Evolutionary conservation across 768 basidiomycete species (phyloP), one percentile per base, ranked within the genome.

Genomic region (Lactarius sanguifluus): DNA sequence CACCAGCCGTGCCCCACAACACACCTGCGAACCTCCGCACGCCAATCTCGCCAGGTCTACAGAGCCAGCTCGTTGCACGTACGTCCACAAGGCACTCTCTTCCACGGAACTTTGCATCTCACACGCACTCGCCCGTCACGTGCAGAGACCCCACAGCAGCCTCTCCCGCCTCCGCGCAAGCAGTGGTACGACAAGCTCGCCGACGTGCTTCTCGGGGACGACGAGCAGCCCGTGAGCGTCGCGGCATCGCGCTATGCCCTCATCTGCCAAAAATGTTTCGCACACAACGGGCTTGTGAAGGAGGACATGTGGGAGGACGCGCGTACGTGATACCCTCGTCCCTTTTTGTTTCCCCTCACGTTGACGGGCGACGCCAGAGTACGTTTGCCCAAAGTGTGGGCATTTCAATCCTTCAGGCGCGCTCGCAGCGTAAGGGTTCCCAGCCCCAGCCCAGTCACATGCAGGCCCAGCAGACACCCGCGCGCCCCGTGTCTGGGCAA

Each of bases 161-260:
- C 75, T 71, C 69, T 81, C 59, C 84, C 81, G 10, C 78, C 82
- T 1, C 84, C 86, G 16, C 86, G 83, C 57, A 91, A 91, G 70
- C 87, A 86, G 52, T 92, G 92, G 90, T 91, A 88, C 72, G 94
- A 96, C 78, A 91, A 90, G 71, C 74, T 96, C 30, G 94, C 93
- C 0, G 94, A 96, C 74, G 89, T 89, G 4, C 79, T 96, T 54
- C 81, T 96, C 2, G 94, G 94, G 20, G 92, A 92, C 60, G 90
- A 91, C 57, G 89, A 90, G 28, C 78, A 83, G 5, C 69, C 71
- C 43, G 72, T 73, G 13, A 76, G 75, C 32, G 75, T 76, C 57
- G 73, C 80, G 25, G 67, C 83, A 72, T 71, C 80, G 75, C 74
- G 85, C 73, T 96, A 92, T 71, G 94, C 94, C 2, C 83, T 96